Evolutionary conservation across 164 flowering plant species (phyloP).

Genomic region (Annona cherimola): DNA sequence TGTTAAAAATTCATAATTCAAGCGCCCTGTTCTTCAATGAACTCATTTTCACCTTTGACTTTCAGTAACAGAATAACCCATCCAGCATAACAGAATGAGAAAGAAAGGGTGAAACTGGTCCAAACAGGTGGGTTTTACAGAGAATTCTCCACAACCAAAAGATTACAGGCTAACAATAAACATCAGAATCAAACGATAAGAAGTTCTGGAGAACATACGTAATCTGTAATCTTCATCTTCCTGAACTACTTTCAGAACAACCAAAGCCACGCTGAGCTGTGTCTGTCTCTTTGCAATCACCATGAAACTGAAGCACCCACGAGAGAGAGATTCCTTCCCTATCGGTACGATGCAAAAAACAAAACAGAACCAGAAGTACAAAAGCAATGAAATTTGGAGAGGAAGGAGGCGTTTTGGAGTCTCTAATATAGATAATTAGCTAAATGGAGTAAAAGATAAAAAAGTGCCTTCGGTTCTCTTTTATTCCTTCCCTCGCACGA

Average conservation of each 20-base stretch:
- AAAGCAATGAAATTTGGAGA: neutral
- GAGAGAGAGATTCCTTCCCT: neutral
- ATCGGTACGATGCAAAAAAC: neutral
- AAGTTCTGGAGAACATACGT: slow-evolving; percentile 15
- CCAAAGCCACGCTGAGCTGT: neutral
- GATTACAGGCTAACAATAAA: neutral
- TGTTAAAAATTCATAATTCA: too few relatives aligned
- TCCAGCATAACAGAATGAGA: neutral
- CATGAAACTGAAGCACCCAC: neutral
- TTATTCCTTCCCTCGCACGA: too few relatives aligned
- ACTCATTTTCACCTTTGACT: neutral
- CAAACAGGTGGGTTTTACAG: neutral
- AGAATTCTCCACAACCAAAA: neutral
- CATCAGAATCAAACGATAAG: too few relatives aligned
- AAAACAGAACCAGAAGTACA: neutral
- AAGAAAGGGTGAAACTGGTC: neutral
- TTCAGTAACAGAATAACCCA: neutral
- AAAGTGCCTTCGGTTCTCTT: too few relatives aligned
- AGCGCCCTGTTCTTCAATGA: too few relatives aligned
- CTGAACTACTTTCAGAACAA: neutral
- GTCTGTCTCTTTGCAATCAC: neutral
- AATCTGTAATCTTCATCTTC: slow-evolving; percentile 16
- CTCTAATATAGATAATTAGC: neutral
- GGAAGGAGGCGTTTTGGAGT: neutral
- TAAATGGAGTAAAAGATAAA: too few relatives aligned